These are phyloP conservation scores for Akanthomyces uredinophilus DNA, from an alignment of 2,329 filamentous ascomycete species.

Conservation along the genomic window DNA sequence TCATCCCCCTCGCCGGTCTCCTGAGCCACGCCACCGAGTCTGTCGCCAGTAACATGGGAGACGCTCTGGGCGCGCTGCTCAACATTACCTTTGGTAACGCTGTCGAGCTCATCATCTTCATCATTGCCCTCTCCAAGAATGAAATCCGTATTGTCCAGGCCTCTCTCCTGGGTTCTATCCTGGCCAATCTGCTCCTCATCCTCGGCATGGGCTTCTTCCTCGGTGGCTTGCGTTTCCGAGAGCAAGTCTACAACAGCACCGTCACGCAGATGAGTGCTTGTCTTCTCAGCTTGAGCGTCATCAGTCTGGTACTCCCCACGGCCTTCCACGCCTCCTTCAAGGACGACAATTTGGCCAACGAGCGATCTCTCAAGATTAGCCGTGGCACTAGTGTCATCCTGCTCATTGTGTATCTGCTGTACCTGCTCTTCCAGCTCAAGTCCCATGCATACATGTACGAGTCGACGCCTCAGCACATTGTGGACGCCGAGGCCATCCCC, in stretches of 20 bases:
- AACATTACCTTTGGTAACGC: constrained; percentile 77
- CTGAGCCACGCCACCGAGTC: constrained; percentile 71
- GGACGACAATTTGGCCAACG: constrained; percentile 56
- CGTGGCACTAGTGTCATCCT: constrained; percentile 83
- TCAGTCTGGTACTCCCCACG: constrained; percentile 81
- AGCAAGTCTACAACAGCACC: constrained; percentile 94
- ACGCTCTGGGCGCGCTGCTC: constrained; percentile 66
- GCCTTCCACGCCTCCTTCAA: constrained; percentile 88
- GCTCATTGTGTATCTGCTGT: constrained; percentile 75
- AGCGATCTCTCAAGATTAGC: constrained; percentile 73
- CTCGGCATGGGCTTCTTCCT: constrained; percentile 88
- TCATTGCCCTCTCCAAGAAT: constrained; percentile 39
- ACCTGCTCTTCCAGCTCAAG: constrained; percentile 85
- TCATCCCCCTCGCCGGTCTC: constrained; percentile 68
- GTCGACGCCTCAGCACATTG: constrained; percentile 85
- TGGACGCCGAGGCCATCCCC: constrained; percentile 85
- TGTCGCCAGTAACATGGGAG: constrained; percentile 66
- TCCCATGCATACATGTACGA: constrained; percentile 90
- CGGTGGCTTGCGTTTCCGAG: constrained; percentile 78
- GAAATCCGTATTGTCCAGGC: constrained; percentile 91
- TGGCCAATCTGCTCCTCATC: constrained; percentile 83
- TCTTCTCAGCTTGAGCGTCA: constrained; percentile 82
- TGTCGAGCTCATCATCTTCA: constrained; percentile 69
- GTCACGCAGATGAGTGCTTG: constrained; percentile 96
- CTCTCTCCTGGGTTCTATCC: constrained; percentile 80